Conservation (phyloP, 768 basidiomycete genomes). For the Auriculariales sp. region DNA sequence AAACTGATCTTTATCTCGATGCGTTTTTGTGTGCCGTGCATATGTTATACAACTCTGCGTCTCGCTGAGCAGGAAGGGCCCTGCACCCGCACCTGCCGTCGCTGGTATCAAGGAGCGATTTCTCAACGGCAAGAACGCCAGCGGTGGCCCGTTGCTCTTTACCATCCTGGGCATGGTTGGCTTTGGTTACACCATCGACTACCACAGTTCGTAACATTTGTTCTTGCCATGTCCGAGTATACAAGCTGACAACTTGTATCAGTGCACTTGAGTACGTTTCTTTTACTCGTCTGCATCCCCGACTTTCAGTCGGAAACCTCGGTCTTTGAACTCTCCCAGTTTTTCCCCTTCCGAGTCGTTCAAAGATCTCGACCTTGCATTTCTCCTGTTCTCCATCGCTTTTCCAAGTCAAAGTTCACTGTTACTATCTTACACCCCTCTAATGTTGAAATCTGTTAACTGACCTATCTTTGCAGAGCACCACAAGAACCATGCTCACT, state of each 20-base stretch:
- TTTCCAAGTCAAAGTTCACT: conserved; percentile 13
- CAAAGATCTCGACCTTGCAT: too few relatives aligned
- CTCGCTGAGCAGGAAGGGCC: too few relatives aligned
- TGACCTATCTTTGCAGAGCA: conserved; percentile 38
- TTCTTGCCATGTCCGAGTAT: neutral
- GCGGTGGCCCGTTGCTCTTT: conserved; percentile 48
- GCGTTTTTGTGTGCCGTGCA: too few relatives aligned
- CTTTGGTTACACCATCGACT: conserved; percentile 78
- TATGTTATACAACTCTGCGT: too few relatives aligned
- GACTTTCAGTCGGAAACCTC: too few relatives aligned
- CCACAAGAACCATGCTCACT: conserved; percentile 87
- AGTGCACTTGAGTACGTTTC: conserved; percentile 74
- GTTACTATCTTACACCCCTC: neutral
- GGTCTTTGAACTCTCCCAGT: too few relatives aligned
- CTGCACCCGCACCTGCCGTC: conserved; percentile 39
- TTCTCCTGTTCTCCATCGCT: neutral
- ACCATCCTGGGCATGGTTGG: conserved; percentile 53
- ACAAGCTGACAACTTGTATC: conserved; percentile 4
- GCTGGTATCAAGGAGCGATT: conserved; percentile 65
- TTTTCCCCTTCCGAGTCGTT: too few relatives aligned
- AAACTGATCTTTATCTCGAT: too few relatives aligned
- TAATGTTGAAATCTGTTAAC: neutral
- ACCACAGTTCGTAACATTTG: conserved; percentile 53
- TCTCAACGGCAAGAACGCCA: conserved; percentile 80
- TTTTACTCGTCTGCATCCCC: too few relatives aligned